Evolutionary conservation across 345 rosid species (phyloP).

Genomic region (Jatropha curcas): DNA sequence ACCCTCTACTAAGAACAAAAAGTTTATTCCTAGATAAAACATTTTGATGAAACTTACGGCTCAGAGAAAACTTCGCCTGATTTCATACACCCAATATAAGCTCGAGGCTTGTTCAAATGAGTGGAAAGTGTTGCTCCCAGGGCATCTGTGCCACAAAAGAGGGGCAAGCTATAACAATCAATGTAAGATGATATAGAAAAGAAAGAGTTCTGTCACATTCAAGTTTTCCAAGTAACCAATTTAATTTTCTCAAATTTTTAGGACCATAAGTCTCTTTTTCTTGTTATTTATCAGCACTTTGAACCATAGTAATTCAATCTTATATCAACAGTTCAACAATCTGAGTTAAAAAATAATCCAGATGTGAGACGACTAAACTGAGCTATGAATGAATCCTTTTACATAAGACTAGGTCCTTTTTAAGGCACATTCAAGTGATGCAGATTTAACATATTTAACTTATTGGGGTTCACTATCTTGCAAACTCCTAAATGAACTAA

Average conservation of each 20-base stretch:
- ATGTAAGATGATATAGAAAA: constrained; percentile 3
- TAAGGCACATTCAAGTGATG: background rate
- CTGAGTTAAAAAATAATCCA: background rate
- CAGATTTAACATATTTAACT: background rate
- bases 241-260: background rate
- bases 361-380: background rate
- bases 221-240: constrained; percentile 7
- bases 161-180: constrained; percentile 6
- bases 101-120: constrained; percentile 57
- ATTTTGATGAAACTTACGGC: constrained; percentile 49
- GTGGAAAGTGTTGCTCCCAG: constrained; percentile 72
- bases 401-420: background rate
- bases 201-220: background rate
- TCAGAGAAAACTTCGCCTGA: constrained; percentile 77
- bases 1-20: background rate
- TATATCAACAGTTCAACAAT: background rate
- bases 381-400: background rate
- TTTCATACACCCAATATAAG: constrained; percentile 89
- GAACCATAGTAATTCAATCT: background rate
- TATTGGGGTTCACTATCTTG: background rate
- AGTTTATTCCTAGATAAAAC: constrained; percentile 2
- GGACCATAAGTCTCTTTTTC: background rate
- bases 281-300: background rate
- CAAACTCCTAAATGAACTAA: constrained; percentile 9
- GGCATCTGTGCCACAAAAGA: constrained; percentile 46